Evolutionary conservation across 78 protist genomes (phyloP).

Genomic region (Polysphondylium violaceum): DNA sequence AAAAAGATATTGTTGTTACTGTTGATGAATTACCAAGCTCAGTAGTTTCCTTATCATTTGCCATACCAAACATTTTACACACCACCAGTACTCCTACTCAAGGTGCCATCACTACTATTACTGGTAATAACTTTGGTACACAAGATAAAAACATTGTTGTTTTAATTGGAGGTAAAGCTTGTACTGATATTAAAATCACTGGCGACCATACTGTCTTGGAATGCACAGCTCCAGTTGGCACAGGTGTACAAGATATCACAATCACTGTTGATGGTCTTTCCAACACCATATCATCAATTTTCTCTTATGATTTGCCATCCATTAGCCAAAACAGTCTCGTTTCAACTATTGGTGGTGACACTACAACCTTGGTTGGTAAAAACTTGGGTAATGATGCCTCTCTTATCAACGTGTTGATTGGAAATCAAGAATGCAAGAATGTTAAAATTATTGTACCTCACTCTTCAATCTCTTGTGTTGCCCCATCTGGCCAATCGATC

Average conservation of each 20-base stretch:
- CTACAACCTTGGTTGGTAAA: background rate
- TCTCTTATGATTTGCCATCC: background rate
- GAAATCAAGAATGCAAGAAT: background rate
- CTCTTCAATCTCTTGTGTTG: background rate
- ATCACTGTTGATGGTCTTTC: background rate
- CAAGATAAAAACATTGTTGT: background rate
- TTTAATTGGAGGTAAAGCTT: background rate
- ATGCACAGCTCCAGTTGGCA: slow-evolving; percentile 12
- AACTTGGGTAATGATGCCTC: slow-evolving; percentile 10
- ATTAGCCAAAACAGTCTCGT: background rate
- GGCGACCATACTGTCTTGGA: background rate
- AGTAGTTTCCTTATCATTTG: too few relatives aligned
- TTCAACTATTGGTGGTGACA: slow-evolving; percentile 10
- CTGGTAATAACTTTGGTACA: background rate
- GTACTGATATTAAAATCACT: background rate
- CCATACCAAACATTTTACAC: too few relatives aligned
- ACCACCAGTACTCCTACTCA: background rate
- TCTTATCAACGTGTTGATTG: background rate
- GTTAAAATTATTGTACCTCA: background rate
- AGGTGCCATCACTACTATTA: background rate
- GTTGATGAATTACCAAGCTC: too few relatives aligned
- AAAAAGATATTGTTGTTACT: too few relatives aligned
- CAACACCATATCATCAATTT: background rate
- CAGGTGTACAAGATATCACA: background rate
- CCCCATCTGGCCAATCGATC: background rate